A percentile compares a stretch with the other conserved stretches of the same genome.
Evolutionary conservation across 805 yeast genomes (phyloP).

Genomic region (Teunomyces pallodes): DNA sequence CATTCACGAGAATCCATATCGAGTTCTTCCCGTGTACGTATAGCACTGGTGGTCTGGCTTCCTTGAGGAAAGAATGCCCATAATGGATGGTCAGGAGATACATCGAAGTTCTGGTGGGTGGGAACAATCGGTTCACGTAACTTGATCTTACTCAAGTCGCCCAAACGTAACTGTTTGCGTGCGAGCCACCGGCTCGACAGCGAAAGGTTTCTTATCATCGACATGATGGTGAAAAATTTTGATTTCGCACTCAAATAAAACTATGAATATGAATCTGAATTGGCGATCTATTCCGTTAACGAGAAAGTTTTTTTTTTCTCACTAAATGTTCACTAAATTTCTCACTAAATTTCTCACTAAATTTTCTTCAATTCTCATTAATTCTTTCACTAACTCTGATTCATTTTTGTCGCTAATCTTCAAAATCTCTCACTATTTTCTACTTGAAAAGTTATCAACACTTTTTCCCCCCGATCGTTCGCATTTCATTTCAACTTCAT

Average conservation of each 20-base stretch:
- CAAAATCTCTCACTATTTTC: too few relatives aligned
- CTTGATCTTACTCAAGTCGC: conserved; percentile 37
- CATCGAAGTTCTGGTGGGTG: conserved; percentile 65
- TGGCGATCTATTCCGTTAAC: conserved; percentile 3
- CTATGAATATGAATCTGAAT: too few relatives aligned
- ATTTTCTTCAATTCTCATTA: too few relatives aligned
- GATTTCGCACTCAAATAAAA: neutral
- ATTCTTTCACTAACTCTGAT: too few relatives aligned
- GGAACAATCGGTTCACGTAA: conserved; percentile 87
- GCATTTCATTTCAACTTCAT: neutral
- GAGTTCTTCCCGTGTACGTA: conserved; percentile 57
- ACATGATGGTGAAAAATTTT: conserved; percentile 9
- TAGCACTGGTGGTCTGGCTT: conserved; percentile 48
- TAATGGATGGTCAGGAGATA: conserved; percentile 84
- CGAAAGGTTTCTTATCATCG: conserved; percentile 4
- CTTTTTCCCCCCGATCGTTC: neutral
- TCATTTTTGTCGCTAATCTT: too few relatives aligned
- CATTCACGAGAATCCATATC: conserved; percentile 67
- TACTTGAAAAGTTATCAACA: too few relatives aligned
- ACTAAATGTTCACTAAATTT: too few relatives aligned
- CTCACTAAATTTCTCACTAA: too few relatives aligned
- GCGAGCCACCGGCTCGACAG: conserved; percentile 8
- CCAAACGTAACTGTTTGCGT: conserved; percentile 18
- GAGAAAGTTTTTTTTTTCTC: neutral
- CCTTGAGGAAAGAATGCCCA: conserved; percentile 81